Conservation (phyloP, 2,329 filamentous ascomycete species). For the Zymoseptoria passerinii region DNA sequence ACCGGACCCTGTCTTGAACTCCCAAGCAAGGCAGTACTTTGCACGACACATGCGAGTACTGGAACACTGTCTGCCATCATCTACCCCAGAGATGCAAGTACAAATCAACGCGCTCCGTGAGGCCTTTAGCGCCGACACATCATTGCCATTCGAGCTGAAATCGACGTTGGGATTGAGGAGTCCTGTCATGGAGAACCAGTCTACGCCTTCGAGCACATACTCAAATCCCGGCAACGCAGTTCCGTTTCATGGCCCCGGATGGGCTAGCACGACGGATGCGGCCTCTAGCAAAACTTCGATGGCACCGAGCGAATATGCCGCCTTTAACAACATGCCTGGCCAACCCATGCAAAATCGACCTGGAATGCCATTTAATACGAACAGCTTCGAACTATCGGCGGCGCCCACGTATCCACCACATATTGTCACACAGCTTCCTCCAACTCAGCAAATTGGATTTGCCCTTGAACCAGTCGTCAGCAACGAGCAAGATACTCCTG, state of each 20-base stretch:
- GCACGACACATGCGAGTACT: constrained; percentile 89
- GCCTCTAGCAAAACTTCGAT: constrained; percentile 19
- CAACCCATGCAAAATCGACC: constrained; percentile 12
- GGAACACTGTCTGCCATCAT: constrained; percentile 70
- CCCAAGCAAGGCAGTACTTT: constrained; percentile 80
- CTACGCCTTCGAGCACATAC: constrained; percentile 12
- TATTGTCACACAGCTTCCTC: constrained; percentile 16
- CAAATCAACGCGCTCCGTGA: constrained; percentile 84
- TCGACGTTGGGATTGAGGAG: constrained; percentile 62
- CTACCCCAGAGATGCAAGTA: constrained; percentile 80
- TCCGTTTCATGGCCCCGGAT: constrained; percentile 8
- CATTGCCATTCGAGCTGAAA: constrained; percentile 82
- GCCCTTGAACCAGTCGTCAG: constrained; percentile 21
- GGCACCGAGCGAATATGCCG: constrained; percentile 17
- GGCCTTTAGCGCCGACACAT: constrained; percentile 80
- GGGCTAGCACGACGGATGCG: constrained; percentile 16
- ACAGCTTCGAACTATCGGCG: constrained; percentile 15
- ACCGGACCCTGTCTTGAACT: constrained; percentile 79
- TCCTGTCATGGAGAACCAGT: constrained; percentile 48
- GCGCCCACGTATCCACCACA: constrained; percentile 16
- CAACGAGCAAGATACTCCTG: constrained; percentile 23
- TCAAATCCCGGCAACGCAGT: constrained; percentile 9
- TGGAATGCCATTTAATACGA: constrained; percentile 13
- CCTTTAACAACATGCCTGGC: constrained; percentile 15
- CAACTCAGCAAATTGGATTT: constrained; percentile 18